Base-by-base conservation (phyloP, 2,329 filamentous ascomycete species). In the Stylonectria norvegica region DNA sequence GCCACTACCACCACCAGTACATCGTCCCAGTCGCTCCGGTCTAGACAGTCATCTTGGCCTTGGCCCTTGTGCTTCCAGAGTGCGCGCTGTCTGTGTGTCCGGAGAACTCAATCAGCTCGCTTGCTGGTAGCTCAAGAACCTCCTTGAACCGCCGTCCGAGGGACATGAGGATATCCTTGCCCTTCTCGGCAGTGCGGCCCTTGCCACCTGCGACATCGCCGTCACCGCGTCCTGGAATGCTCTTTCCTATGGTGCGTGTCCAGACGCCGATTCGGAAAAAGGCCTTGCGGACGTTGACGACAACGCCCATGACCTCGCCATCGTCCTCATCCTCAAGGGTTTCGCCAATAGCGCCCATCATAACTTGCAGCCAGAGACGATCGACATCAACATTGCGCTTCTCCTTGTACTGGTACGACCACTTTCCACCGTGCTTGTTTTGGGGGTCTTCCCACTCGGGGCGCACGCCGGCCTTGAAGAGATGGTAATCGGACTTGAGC, bases 371-470 rank as follows among this genome's bases (percentile, higher is more conserved):
- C 93, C 93, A 98, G 40, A 95, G 78, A 43, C 91, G 86, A 64
- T 98, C 91, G 66, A 96, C 94, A 57, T 91, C 87, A 64, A 95
- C 79, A 54, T 76, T 81, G 61, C 86, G 85, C 80, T 95, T 96
- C 58, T 96, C 89, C 76, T 94, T 95, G 83, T 95, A 96, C 61
- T 88, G 85, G 73, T 94, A 97, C 18, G 91, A 90, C 93, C 93
- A 98, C 72, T 96, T 96, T 70, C 93, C 93, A 57, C 93, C 93
- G 66, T 97, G 89, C 79, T 97, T 98, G 76, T 98, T 98, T 74
- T 97, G 89, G 18, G 81, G 77, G 65, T 98, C 93, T 70, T 98
- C 93, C 93, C 93, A 98, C 71, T 98, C 94, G 23, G 93, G 93
- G 50, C 93, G 88, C 49, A 98, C 88, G 52, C 90, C 90, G 58